Base-by-base conservation (phyloP, 805 yeast genomes). In the Candida multigemmis region DNA sequence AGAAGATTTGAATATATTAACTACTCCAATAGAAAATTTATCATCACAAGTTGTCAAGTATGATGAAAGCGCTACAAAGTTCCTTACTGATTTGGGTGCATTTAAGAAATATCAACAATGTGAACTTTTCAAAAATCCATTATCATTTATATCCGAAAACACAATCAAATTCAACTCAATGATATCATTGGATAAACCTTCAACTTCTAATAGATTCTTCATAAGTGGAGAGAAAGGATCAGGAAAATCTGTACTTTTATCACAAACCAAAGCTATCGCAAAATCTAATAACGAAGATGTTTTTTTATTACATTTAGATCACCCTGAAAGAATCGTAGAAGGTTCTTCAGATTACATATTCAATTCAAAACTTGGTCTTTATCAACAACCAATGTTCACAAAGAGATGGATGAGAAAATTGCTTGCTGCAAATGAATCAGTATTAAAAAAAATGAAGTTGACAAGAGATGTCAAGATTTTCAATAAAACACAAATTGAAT, bases 371-470 rank as follows among this genome's bases (percentile, higher is more conserved):
- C 45, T 68, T 16, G 49, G 55, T 13, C 39, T 60, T 22, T 80
- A 75, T 49, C 79, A 73, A 26, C 95, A 86, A 54, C 94, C 89
- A 32, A 79, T 80, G 89, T 71, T 63, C 44, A 56, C 80, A 26
- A 73, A 74, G 43, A 64, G 67, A 25, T 65, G 83, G 48, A 46
- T 83, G 34, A 57, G 60, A 34, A 74, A 72, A 37, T 33, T 56
- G 31, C 48, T 59, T 16, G 38, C 41, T 7, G 56, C 59, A 23
- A 62, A 62, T 40, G 50, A 48, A 30, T 46, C 33, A 3, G 48
- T 52, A 1, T 53, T 62, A 32, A 41, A 46, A 31, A 48, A 53
- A 23, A 41, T 60, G 42, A 45, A 46, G 11, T 55, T 61, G 35
- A 42, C 59, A 5, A 40, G 45, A 28, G 65, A 60, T 35, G 39